A percentile compares a stretch with the other conserved stretches of the same genome.
Conservation (phyloP, 1,284 basidiomycete species). For the Chalciporus sp. region DNA sequence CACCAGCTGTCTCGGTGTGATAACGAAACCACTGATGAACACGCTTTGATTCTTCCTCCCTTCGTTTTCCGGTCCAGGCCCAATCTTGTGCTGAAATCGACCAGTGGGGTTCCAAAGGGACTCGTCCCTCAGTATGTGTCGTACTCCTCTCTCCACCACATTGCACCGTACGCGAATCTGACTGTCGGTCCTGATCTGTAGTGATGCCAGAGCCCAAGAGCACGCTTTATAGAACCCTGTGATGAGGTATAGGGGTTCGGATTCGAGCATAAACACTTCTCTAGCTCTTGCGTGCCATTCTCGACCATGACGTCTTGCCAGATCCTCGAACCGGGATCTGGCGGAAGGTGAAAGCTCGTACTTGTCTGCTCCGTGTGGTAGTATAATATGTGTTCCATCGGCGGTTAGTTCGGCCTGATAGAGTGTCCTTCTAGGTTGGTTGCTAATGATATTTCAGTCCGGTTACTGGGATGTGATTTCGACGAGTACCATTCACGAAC, state of each 20-base stretch:
- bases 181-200: too few species aligned
- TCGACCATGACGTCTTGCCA: not conserved
- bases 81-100: too few species aligned
- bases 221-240: constrained; percentile 4
- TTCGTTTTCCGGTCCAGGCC: not conserved
- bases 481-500: too few species aligned
- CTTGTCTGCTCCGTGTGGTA: not conserved
- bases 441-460: not conserved
- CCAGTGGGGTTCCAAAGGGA: too few species aligned
- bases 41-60: constrained; percentile 1
- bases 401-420: not conserved
- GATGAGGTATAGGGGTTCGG: constrained; percentile 5
- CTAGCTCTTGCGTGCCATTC: constrained; percentile 1
- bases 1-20: not conserved
- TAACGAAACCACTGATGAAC: constrained; percentile 3
- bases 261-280: not conserved
- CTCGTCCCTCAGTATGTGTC: too few species aligned
- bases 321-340: not conserved
- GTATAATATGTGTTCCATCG: not conserved
- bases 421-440: not conserved
- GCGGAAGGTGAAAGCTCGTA: not conserved
- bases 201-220: not conserved
- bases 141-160: too few species aligned
- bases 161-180: too few species aligned
- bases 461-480: too few species aligned